Conservation (phyloP, 164 flowering plant genomes). For the Cinnamomum chago region DNA sequence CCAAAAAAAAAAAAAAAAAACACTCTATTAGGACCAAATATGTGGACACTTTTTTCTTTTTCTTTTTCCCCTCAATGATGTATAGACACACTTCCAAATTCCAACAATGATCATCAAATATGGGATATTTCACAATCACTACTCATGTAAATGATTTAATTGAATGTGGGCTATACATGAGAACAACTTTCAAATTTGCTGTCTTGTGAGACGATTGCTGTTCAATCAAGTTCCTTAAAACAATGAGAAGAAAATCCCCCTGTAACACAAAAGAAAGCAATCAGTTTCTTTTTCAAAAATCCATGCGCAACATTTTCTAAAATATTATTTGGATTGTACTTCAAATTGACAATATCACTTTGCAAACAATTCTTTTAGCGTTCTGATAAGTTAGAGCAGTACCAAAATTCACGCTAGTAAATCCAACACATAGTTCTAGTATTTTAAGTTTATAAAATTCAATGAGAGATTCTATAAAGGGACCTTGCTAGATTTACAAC, state of each 20-base stretch:
- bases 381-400: not conserved
- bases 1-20: slow-evolving; percentile 2
- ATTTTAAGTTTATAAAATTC: not conserved
- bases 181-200: slow-evolving; percentile 66
- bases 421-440: not conserved
- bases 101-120: not conserved
- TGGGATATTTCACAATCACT: not conserved
- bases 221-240: slow-evolving; percentile 73
- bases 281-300: slow-evolving; percentile 6
- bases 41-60: not conserved
- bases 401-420: not conserved
- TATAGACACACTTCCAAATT: no score
- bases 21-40: not conserved
- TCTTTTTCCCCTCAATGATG: no score
- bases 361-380: not conserved
- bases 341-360: not conserved
- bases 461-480: not conserved
- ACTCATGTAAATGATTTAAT: not conserved
- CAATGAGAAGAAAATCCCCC: slow-evolving; percentile 90
- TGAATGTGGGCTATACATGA: slow-evolving; percentile 51
- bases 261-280: slow-evolving; percentile 26
- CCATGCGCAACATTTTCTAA: not conserved
- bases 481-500: not conserved
- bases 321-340: not conserved
- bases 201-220: slow-evolving; percentile 43